A percentile compares a stretch with the other conserved stretches of the same genome.
phyloP scores from a whole-genome alignment of 2,329 filamentous ascomycete species.

The Lachnellula subtilissima region DNA sequence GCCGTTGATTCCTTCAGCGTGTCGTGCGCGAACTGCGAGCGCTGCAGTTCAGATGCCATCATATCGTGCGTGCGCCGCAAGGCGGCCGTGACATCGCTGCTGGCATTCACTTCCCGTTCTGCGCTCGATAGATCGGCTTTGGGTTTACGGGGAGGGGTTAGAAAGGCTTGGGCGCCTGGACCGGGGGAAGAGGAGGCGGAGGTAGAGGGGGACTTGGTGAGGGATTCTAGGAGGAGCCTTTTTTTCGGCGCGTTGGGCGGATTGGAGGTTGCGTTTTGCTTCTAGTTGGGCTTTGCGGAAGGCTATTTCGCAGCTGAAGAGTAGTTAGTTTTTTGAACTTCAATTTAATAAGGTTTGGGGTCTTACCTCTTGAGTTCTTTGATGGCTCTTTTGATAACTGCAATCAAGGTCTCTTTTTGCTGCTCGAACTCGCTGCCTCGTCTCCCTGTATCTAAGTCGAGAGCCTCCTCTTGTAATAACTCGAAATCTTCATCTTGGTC shows the following conservation, averaged over 20 bases:
- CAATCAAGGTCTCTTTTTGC: conserved; percentile 61
- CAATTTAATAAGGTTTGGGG: background rate
- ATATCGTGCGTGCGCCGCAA: conserved; percentile 81
- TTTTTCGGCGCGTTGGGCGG: conserved; percentile 74
- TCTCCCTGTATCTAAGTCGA: conserved; percentile 55
- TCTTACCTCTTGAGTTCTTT: conserved; percentile 65
- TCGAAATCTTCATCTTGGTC: conserved; percentile 82
- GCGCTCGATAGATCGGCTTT: conserved; percentile 45
- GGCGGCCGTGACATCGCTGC: conserved; percentile 77
- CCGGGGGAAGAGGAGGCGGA: conserved; percentile 15
- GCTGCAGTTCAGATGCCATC: conserved; percentile 77
- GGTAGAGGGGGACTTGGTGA: conserved; percentile 40
- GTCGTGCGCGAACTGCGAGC: conserved; percentile 85
- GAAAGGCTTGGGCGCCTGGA: conserved; percentile 32
- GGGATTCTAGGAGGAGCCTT: conserved; percentile 66
- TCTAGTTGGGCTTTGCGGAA: conserved; percentile 80
- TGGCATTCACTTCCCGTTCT: conserved; percentile 69
- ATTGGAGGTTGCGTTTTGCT: conserved; percentile 69
- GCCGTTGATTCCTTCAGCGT: conserved; percentile 80
- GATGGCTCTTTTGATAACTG: conserved; percentile 60
- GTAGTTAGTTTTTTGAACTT: background rate
- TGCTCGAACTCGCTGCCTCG: conserved; percentile 52
- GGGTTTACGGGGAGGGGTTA: conserved; percentile 28
- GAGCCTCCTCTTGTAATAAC: conserved; percentile 70
- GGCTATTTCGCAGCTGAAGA: conserved; percentile 37